A percentile compares a stretch with the other conserved stretches of the same genome.
These are phyloP conservation scores for Globisporangium nagaii DNA, from an alignment of 352 stramenopile genomes.

Conservation along the genomic window DNA sequence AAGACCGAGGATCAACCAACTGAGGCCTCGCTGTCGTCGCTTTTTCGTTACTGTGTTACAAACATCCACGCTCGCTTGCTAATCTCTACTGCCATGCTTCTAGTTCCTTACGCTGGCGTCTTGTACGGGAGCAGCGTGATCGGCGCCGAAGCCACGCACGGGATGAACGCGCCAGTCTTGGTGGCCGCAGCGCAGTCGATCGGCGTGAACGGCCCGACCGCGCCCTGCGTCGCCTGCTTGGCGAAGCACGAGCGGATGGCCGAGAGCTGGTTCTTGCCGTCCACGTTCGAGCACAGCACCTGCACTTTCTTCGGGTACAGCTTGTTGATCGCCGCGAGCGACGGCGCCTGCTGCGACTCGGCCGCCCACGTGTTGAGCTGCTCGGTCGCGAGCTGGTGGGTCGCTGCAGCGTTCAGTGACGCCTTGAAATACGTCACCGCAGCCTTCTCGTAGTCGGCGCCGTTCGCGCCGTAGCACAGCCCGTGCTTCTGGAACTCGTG, in stretches of 20 bases:
- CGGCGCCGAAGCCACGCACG: slow-evolving; percentile 29
- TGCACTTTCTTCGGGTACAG: slow-evolving; percentile 14
- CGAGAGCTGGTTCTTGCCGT: slow-evolving; percentile 13
- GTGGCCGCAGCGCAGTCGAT: slow-evolving; percentile 37
- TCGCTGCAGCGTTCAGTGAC: slow-evolving; percentile 2
- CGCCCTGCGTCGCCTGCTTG: slow-evolving; percentile 21
- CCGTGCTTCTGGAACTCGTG: slow-evolving; percentile 87
- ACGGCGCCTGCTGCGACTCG: not conserved
- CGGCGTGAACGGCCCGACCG: slow-evolving; percentile 33
- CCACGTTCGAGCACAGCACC: slow-evolving; percentile 13
- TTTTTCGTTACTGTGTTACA: too few species aligned
- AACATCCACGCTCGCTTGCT: too few species aligned
- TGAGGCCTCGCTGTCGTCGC: too few species aligned
- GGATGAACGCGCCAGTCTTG: slow-evolving; percentile 37
- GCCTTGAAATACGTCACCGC: slow-evolving; percentile 12
- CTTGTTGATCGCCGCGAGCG: not conserved
- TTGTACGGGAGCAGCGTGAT: slow-evolving; percentile 43
- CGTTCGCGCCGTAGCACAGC: slow-evolving; percentile 57
- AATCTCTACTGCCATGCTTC: not conserved
- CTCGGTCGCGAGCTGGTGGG: not conserved
- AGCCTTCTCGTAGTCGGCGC: not conserved
- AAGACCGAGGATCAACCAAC: too few species aligned
- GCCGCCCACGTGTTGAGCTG: slow-evolving; percentile 12
- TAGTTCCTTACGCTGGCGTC: slow-evolving; percentile 9
- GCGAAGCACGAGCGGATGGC: slow-evolving; percentile 15